These are phyloP conservation scores for Scheffersomyces cryptocercus DNA, from an alignment of 1,139 yeast species.

Conservation along the genomic window DNA sequence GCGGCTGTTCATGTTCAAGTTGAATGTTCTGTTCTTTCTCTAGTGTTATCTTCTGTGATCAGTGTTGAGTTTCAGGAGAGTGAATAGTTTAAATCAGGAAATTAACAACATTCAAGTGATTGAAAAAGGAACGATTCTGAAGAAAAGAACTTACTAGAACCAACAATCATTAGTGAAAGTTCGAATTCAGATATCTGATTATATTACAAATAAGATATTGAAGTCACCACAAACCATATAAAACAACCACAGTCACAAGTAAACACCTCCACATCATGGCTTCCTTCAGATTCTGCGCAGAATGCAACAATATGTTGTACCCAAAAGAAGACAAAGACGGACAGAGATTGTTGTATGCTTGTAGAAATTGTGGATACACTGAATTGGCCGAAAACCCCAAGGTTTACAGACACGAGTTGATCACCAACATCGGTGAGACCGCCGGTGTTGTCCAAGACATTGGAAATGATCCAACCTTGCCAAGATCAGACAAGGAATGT, in stretches of 20 bases:
- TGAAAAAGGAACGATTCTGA: too few species aligned
- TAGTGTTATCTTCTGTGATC: too few species aligned
- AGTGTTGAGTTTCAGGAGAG: too few species aligned
- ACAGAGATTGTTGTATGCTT: constrained; percentile 77
- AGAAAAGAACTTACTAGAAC: too few species aligned
- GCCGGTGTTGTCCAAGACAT: constrained; percentile 98
- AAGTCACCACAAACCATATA: too few species aligned
- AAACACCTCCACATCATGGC: constrained; percentile 51
- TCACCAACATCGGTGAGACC: constrained; percentile 87
- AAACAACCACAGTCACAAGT: neutral
- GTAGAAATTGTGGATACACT: constrained; percentile 93
- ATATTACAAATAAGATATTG: too few species aligned
- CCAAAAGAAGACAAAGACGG: constrained; percentile 92
- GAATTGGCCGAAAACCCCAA: constrained; percentile 88
- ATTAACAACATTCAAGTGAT: neutral
- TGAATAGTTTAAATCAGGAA: too few species aligned
- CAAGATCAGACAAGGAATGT: constrained; percentile 91
- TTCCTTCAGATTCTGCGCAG: constrained; percentile 89
- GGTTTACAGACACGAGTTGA: constrained; percentile 91
- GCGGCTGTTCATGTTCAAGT: too few species aligned
- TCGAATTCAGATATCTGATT: neutral
- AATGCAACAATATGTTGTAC: constrained; percentile 96
- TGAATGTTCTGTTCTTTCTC: too few species aligned
- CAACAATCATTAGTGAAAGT: neutral
- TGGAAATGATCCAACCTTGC: constrained; percentile 94